A percentile compares a stretch with the other conserved stretches of the same genome.
These are phyloP conservation scores for Vitis amurensis DNA, from an alignment of 164 flowering plant species.

Conservation along the genomic window DNA sequence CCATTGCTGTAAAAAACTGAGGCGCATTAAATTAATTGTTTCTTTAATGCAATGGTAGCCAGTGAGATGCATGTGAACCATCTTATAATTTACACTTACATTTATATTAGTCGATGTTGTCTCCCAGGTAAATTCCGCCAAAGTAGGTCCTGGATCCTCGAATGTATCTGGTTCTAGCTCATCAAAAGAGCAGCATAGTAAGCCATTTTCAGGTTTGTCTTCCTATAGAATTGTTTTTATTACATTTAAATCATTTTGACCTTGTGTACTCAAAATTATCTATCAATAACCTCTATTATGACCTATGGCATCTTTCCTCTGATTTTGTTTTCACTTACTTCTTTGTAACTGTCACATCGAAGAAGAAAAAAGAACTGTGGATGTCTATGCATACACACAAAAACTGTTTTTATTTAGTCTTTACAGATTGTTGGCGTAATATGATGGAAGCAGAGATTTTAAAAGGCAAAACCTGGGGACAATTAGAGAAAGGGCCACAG, in stretches of 20 bases:
- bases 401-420: too few species aligned
- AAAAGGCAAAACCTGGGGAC: too few species aligned
- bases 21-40: not conserved
- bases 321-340: too few species aligned
- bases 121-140: slow-evolving; percentile 30
- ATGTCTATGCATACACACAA: too few species aligned
- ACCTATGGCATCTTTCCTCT: too few species aligned
- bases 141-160: slow-evolving; percentile 34
- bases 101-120: not conserved
- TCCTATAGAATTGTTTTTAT: not conserved
- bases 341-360: too few species aligned
- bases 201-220: slow-evolving; percentile 35
- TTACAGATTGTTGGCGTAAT: too few species aligned
- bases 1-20: too few species aligned
- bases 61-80: not conserved
- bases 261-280: not conserved
- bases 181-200: slow-evolving; percentile 30
- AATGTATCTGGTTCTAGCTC: slow-evolving; percentile 46
- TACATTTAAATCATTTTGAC: not conserved
- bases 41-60: not conserved
- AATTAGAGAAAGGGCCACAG: too few species aligned
- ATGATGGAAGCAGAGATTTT: too few species aligned
- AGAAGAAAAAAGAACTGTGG: too few species aligned
- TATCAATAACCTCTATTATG: not conserved
- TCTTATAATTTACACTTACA: not conserved